Percentiles rank a stretch among this genome's conserved stretches.
Evolutionary conservation across 2,329 filamentous ascomycete species (phyloP).

Genomic region (Biscogniauxia marginata): DNA sequence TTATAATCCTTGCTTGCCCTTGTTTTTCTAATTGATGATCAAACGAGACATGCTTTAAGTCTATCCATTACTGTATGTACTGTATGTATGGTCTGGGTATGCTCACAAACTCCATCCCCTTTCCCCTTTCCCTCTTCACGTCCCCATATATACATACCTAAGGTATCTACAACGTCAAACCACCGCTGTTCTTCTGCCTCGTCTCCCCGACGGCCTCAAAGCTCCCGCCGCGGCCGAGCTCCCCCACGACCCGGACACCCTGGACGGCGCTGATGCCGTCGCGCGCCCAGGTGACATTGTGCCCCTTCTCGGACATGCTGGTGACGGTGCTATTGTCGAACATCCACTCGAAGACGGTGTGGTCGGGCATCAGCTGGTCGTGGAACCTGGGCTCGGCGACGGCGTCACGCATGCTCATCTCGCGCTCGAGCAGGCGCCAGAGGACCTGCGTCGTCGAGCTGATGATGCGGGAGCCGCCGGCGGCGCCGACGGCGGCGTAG

Average conservation of each 20-base stretch:
- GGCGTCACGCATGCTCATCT: constrained; percentile 58
- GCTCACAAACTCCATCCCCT: no score
- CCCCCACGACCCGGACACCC: constrained; percentile 56
- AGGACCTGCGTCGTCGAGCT: constrained; percentile 74
- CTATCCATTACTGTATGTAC: no score
- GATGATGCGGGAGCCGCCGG: constrained; percentile 81
- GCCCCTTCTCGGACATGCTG: constrained; percentile 62
- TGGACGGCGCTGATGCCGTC: constrained; percentile 69
- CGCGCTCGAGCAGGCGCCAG: constrained; percentile 68
- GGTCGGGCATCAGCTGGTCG: constrained; percentile 77
- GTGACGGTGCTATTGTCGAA: constrained; percentile 66
- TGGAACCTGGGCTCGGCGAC: constrained; percentile 69
- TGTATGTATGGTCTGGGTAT: no score
- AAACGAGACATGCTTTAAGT: no score
- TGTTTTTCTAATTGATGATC: no score
- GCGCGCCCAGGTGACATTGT: constrained; percentile 69
- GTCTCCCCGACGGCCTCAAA: constrained; percentile 80
- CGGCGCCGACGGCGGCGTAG: constrained; percentile 69
- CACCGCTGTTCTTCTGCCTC: constrained; percentile 69
- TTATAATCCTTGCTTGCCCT: no score
- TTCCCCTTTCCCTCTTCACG: no score
- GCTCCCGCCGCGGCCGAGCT: constrained; percentile 59
- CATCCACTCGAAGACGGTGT: constrained; percentile 63
- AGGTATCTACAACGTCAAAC: constrained; percentile 53
- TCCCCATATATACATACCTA: no score